phyloP scores from a whole-genome alignment of 768 basidiomycete genomes.

The Auricularia sp. region DNA sequence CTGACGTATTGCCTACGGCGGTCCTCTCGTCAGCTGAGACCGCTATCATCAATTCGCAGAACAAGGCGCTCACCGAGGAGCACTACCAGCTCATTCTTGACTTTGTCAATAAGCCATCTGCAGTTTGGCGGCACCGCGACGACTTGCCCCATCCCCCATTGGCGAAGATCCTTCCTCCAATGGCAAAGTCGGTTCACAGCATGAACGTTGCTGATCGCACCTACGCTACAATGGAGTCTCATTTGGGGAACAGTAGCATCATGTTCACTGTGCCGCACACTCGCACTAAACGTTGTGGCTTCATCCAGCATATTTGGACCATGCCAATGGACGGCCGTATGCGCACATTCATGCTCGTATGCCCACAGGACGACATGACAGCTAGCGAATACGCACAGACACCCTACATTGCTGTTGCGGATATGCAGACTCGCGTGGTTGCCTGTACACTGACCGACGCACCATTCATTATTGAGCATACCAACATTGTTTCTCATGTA shows the following conservation, averaged over 20 bases:
- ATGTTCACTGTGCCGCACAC: not conserved
- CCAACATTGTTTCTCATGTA: not conserved
- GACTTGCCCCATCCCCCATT: not conserved
- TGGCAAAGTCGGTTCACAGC: not conserved
- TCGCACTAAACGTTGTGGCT: not conserved
- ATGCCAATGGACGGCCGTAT: not conserved
- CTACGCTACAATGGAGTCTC: not conserved
- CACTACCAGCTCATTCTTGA: not conserved
- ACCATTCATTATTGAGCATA: not conserved
- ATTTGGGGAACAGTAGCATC: not conserved
- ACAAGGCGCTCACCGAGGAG: not conserved
- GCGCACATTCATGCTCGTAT: not conserved
- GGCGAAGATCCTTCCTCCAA: not conserved
- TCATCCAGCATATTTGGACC: not conserved
- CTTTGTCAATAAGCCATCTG: not conserved
- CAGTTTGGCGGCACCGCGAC: not conserved
- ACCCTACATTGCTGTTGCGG: not conserved
- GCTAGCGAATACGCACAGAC: not conserved
- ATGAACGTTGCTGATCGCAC: not conserved
- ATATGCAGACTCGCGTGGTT: not conserved
- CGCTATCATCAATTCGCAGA: not conserved
- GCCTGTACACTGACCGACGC: not conserved
- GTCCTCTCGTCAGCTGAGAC: not conserved
- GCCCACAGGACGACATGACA: not conserved
- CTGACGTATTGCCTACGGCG: not conserved